phyloP scores from a whole-genome alignment of 768 basidiomycete species.

The Daedalea quercina region DNA sequence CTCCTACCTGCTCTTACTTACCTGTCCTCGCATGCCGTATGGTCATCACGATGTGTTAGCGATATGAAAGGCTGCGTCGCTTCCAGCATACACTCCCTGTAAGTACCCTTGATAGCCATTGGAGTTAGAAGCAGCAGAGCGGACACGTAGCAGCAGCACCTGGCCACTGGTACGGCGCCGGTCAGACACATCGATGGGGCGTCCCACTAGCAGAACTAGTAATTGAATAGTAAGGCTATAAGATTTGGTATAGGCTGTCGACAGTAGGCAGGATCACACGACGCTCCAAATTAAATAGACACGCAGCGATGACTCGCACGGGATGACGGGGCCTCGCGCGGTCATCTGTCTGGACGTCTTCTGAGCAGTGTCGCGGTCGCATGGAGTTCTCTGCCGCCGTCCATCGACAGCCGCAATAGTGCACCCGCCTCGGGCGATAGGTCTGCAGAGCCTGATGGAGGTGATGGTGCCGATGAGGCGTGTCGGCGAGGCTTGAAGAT shows the following conservation, averaged over 20 bases:
- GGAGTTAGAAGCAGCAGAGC: too few relatives aligned
- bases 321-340: background rate
- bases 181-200: too few relatives aligned
- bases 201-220: too few relatives aligned
- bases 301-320: background rate
- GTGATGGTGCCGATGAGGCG: slow-evolving; percentile 21
- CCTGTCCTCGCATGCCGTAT: too few relatives aligned
- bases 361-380: background rate
- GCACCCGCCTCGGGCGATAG: background rate
- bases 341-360: background rate
- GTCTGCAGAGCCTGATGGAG: background rate
- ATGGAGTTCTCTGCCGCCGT: slow-evolving; percentile 1
- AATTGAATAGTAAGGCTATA: too few relatives aligned
- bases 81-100: too few relatives aligned
- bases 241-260: background rate
- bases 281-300: background rate
- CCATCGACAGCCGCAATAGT: background rate
- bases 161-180: too few relatives aligned
- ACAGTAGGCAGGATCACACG: background rate
- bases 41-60: too few relatives aligned
- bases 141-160: too few relatives aligned
- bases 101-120: too few relatives aligned
- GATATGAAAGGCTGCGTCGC: too few relatives aligned
- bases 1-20: too few relatives aligned
- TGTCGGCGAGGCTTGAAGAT: slow-evolving; percentile 86